A percentile compares a stretch with the other conserved stretches of the same genome.
These are phyloP conservation scores for Calocybe indica DNA, from an alignment of 768 basidiomycete genomes.

Conservation along the genomic window DNA sequence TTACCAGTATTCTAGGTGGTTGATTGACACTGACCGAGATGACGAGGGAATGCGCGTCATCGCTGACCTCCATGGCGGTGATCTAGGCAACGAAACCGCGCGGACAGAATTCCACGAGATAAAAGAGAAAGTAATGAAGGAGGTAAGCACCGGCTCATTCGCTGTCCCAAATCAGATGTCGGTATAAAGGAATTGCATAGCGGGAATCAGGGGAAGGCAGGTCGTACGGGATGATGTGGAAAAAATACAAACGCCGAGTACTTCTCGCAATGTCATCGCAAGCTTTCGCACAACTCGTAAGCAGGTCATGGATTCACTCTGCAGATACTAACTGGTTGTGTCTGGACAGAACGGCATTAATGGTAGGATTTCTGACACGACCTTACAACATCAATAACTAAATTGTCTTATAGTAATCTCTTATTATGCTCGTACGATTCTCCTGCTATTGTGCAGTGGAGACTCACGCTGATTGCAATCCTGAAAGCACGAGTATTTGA, in stretches of 20 bases:
- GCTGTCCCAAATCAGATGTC: background rate
- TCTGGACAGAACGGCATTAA: conserved; percentile 82
- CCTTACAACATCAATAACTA: background rate
- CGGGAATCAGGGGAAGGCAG: conserved; percentile 73
- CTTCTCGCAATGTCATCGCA: conserved; percentile 95
- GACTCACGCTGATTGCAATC: conserved; percentile 1
- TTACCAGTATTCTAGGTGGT: conserved; percentile 51
- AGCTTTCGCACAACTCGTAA: conserved; percentile 17
- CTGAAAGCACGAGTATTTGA: conserved; percentile 80
- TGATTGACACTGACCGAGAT: conserved; percentile 83
- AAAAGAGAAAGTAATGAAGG: conserved; percentile 68
- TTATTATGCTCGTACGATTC: conserved; percentile 81
- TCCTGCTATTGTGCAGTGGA: conserved; percentile 4
- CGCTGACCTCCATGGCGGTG: conserved; percentile 83
- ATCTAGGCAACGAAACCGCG: conserved; percentile 60
- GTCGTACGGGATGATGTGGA: conserved; percentile 81
- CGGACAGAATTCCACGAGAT: conserved; percentile 84
- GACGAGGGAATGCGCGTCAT: conserved; percentile 81
- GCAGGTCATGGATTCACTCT: background rate
- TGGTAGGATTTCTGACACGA: conserved; percentile 36
- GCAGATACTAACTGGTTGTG: background rate
- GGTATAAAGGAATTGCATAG: conserved; percentile 27
- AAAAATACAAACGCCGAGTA: conserved; percentile 77
- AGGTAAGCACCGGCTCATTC: conserved; percentile 34
- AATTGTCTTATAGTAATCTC: conserved; percentile 62